These are phyloP conservation scores for Cerioporus squamosus DNA, from an alignment of 1,284 basidiomycete species.

Conservation along the genomic window DNA sequence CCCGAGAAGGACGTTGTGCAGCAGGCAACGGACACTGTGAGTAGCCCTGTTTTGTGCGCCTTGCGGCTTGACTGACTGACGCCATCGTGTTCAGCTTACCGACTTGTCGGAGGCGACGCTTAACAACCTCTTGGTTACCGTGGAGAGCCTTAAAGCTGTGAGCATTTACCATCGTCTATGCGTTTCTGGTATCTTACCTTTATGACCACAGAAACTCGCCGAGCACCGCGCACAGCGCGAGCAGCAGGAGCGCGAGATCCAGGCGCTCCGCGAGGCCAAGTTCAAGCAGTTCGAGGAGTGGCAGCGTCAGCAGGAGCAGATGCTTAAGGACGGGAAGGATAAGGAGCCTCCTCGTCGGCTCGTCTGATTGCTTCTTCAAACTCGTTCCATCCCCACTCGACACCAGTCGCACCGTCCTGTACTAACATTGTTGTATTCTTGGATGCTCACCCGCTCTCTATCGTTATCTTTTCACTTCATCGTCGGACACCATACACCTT, in stretches of 20 bases:
- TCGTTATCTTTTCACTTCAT: too few relatives aligned
- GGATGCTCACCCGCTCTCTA: too few relatives aligned
- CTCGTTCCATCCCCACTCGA: neutral
- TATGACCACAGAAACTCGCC: slow-evolving; percentile 55
- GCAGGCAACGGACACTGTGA: slow-evolving; percentile 60
- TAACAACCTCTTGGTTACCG: slow-evolving; percentile 57
- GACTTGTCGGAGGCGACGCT: slow-evolving; percentile 75
- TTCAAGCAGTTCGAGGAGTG: slow-evolving; percentile 41
- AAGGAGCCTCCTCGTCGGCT: slow-evolving; percentile 20
- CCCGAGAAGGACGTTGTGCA: slow-evolving; percentile 48
- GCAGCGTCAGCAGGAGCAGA: slow-evolving; percentile 28
- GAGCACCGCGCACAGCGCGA: slow-evolving; percentile 62
- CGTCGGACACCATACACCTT: too few relatives aligned
- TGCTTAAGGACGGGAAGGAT: too few relatives aligned
- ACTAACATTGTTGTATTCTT: neutral
- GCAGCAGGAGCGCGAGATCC: slow-evolving; percentile 42
- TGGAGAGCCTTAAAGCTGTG: slow-evolving; percentile 64
- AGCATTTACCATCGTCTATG: slow-evolving; percentile 28
- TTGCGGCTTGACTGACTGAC: neutral
- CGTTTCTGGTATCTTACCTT: neutral
- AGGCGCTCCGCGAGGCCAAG: slow-evolving; percentile 38
- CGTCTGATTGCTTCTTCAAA: slow-evolving; percentile 9
- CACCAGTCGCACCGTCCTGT: neutral
- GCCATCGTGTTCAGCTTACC: slow-evolving; percentile 46
- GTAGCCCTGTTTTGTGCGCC: slow-evolving; percentile 25